Base-by-base conservation (phyloP, 768 basidiomycete species). In the Boletus reticuloceps region DNA sequence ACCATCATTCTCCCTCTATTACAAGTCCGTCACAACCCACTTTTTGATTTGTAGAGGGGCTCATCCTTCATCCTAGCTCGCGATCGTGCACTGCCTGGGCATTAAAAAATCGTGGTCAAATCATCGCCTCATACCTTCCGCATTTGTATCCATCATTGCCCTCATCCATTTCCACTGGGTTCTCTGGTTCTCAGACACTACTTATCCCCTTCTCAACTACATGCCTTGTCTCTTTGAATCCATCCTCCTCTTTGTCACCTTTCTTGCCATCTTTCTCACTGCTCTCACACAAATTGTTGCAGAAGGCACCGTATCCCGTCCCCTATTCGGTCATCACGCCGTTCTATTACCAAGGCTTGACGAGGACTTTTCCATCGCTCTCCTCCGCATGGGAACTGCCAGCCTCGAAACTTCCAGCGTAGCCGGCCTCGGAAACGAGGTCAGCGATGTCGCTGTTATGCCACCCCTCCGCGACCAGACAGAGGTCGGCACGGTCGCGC, bases 141-240 rank as follows among this genome's bases (percentile, higher is more conserved):
- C 82, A 16, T 71, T 88, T 36, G 77, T 82, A 38, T 82, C 86
- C 12, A 36, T 83, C 42, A 69, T 86, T 16, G 81, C 82, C 2
- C 78, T 91, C 49, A 22, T 76, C 2, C 89, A 91, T 64, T 91
- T 90, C 67, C 85, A 89, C 61, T 70, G 72, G 42, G 83, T 88
- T 14, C 69, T 87, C 41, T 80, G 79, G 70, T 65, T 70, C 56
- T 77, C 74, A 1, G 69, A 76, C 1, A 58, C 73, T 5, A 72
- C 75, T 13, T 89, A 89, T 62, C 89, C 89, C 1, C 75, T 89
- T 13, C 79, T 90, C 53, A 89, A 86, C 64, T 88, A 87, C 57
- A 77, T 90, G 52, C 86, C 88, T 5, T 87, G 84, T 68, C 69
- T 87, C 51, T 83, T 91, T 54, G 89, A 91, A 67, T 80, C 86